These are phyloP conservation scores for Penicillium diatomitis DNA, from an alignment of 495 filamentous ascomycete species.

Conservation along the genomic window DNA sequence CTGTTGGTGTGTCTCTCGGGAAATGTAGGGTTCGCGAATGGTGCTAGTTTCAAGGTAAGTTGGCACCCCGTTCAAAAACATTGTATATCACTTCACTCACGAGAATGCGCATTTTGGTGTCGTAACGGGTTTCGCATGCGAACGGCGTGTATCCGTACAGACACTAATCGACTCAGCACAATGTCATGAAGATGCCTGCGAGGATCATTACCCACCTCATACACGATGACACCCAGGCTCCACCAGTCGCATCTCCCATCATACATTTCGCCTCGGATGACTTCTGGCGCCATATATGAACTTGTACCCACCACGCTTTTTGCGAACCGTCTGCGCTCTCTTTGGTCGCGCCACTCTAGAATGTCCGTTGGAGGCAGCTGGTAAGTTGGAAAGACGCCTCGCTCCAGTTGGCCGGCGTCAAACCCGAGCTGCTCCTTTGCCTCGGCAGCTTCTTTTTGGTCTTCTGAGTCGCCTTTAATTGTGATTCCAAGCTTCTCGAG, in stretches of 20 bases:
- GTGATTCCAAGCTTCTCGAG: slow-evolving; percentile 64
- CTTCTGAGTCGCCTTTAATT: slow-evolving; percentile 66
- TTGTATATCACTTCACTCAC: slow-evolving; percentile 33
- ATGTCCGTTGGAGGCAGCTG: slow-evolving; percentile 30
- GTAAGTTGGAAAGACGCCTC: slow-evolving; percentile 5
- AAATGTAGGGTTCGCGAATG: slow-evolving; percentile 50
- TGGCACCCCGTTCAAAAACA: not conserved
- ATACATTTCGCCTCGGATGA: slow-evolving; percentile 72
- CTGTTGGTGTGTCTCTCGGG: slow-evolving; percentile 45
- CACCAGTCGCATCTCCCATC: slow-evolving; percentile 95
- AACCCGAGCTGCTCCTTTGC: slow-evolving; percentile 13
- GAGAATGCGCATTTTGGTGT: slow-evolving; percentile 73
- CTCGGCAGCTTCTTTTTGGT: slow-evolving; percentile 44
- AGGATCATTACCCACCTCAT: slow-evolving; percentile 47
- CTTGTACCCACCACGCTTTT: slow-evolving; percentile 89
- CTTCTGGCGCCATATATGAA: slow-evolving; percentile 96
- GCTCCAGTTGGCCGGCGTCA: not conserved
- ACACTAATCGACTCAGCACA: slow-evolving; percentile 39
- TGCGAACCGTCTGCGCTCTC: slow-evolving; percentile 63
- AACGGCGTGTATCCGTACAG: slow-evolving; percentile 89
- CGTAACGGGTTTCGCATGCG: slow-evolving; percentile 64
- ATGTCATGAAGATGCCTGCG: not conserved
- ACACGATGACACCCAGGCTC: slow-evolving; percentile 89
- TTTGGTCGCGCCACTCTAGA: slow-evolving; percentile 69
- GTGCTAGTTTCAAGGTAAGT: slow-evolving; percentile 19